Percentiles rank a stretch among this genome's conserved stretches.
phyloP scores from a whole-genome alignment of 2,329 filamentous ascomycete genomes.

The Aspergillus sp. region DNA sequence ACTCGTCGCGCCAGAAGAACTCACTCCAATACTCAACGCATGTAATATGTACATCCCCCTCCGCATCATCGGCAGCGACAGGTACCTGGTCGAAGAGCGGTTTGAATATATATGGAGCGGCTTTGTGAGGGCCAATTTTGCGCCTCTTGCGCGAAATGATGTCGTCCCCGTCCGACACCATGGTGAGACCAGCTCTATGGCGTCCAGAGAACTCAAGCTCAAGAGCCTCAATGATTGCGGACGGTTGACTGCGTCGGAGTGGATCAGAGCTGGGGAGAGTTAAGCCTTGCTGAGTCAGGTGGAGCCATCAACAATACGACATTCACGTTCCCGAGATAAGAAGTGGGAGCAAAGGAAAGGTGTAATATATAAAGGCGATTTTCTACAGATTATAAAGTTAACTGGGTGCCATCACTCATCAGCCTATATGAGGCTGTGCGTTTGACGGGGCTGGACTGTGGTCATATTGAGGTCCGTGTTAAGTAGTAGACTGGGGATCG shows the following conservation, averaged over 20 bases:
- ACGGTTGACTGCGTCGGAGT: conserved; percentile 11
- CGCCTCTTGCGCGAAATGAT: conserved; percentile 49
- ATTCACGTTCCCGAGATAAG: not conserved
- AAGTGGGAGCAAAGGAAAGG: not conserved
- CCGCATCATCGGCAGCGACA: conserved; percentile 39
- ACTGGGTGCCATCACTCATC: not conserved
- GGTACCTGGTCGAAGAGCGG: conserved; percentile 44
- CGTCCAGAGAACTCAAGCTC: conserved; percentile 12
- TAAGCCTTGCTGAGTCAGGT: conserved; percentile 21
- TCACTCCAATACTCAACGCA: conserved; percentile 64
- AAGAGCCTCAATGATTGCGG: conserved; percentile 6
- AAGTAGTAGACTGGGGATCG: not conserved
- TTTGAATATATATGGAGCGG: conserved; percentile 45
- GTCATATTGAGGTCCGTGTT: not conserved
- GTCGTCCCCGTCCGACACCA: conserved; percentile 42
- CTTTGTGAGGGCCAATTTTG: conserved; percentile 42
- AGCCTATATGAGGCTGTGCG: too few relatives aligned
- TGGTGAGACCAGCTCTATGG: conserved; percentile 30
- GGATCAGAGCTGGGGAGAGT: conserved; percentile 8
- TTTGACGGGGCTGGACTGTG: too few relatives aligned
- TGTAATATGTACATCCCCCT: conserved; percentile 55
- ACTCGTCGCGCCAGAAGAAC: conserved; percentile 23
- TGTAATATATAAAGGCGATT: not conserved
- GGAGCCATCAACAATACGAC: conserved; percentile 1
- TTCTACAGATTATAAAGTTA: not conserved